These are phyloP conservation scores for Cordyceps tenuipes DNA, from an alignment of 2,329 filamentous ascomycete species.

Conservation along the genomic window DNA sequence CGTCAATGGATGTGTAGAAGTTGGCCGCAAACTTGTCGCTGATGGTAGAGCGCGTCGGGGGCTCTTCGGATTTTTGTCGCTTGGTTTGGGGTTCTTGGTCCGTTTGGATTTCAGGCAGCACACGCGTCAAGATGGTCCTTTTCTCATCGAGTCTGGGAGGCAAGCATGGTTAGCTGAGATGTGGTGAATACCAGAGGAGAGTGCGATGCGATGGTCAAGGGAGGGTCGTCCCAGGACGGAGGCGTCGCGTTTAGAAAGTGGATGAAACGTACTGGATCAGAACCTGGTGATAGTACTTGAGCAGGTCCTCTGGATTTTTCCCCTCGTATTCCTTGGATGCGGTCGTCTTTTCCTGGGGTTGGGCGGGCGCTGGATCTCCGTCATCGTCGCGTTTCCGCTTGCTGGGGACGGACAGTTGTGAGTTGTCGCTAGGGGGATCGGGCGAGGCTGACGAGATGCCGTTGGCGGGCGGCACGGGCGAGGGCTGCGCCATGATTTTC, in stretches of 20 bases:
- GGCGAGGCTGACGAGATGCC: constrained; percentile 29
- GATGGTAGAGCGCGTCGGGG: constrained; percentile 34
- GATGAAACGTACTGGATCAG: constrained; percentile 28
- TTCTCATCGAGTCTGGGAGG: constrained; percentile 42
- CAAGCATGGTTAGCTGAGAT: constrained; percentile 22
- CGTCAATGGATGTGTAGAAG: constrained; percentile 53
- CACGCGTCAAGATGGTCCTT: constrained; percentile 47
- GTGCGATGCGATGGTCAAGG: background rate
- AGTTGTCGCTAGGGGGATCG: constrained; percentile 19
- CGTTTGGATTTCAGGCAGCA: constrained; percentile 35
- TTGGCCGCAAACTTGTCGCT: constrained; percentile 44
- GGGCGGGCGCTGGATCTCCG: constrained; percentile 28
- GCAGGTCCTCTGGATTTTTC: constrained; percentile 26
- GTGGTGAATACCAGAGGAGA: background rate
- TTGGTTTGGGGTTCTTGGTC: constrained; percentile 49
- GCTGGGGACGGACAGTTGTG: constrained; percentile 28
- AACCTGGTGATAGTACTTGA: constrained; percentile 30
- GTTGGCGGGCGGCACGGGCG: constrained; percentile 26
- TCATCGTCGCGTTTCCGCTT: constrained; percentile 53
- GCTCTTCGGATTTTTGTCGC: constrained; percentile 48
- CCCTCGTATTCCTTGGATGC: constrained; percentile 18
- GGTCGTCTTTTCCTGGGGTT: constrained; percentile 17
- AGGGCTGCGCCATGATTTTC: constrained; percentile 33
- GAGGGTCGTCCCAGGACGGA: background rate
- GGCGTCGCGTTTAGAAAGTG: background rate